These are phyloP conservation scores for Elongisporangium undulatum DNA, from an alignment of 352 stramenopile species.

Conservation along the genomic window DNA sequence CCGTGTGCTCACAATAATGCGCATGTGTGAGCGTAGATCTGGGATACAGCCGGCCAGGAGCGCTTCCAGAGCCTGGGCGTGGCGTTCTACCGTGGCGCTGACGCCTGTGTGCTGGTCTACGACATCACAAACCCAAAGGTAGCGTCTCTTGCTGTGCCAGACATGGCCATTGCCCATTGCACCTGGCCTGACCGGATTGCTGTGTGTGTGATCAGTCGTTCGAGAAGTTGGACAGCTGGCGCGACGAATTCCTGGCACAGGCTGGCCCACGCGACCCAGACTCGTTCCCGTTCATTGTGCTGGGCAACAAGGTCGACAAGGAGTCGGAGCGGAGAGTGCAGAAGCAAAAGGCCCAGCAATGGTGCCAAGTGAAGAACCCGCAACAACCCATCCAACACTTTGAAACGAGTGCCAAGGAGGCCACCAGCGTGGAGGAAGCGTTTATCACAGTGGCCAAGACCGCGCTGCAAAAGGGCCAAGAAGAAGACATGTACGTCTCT, in stretches of 20 bases:
- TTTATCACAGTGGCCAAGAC: conserved; percentile 93
- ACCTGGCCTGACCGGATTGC: not conserved
- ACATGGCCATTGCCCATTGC: not conserved
- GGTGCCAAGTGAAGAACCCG: conserved; percentile 88
- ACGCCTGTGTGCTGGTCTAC: conserved; percentile 98
- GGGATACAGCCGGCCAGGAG: conserved; percentile 99
- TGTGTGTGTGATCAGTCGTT: conserved; percentile 77
- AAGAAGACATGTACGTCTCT: conserved; percentile 76
- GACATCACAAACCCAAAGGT: conserved; percentile 98
- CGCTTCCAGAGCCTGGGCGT: conserved; percentile 97
- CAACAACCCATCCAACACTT: conserved; percentile 94
- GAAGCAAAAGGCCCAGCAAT: conserved; percentile 90
- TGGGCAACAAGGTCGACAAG: conserved; percentile 99
- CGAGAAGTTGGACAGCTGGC: conserved; percentile 97
- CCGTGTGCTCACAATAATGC: not conserved
- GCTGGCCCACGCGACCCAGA: conserved; percentile 87
- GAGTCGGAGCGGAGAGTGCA: conserved; percentile 84
- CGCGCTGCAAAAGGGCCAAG: conserved; percentile 82
- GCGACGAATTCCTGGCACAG: conserved; percentile 96
- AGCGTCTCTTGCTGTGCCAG: conserved; percentile 2
- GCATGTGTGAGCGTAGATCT: conserved; percentile 88
- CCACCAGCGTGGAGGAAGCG: conserved; percentile 95
- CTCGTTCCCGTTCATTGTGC: conserved; percentile 96
- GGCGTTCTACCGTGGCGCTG: conserved; percentile 97
- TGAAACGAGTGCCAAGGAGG: conserved; percentile 97